phyloP scores from a whole-genome alignment of 345 rosid genomes.

The Aquilaria malaccensis region DNA sequence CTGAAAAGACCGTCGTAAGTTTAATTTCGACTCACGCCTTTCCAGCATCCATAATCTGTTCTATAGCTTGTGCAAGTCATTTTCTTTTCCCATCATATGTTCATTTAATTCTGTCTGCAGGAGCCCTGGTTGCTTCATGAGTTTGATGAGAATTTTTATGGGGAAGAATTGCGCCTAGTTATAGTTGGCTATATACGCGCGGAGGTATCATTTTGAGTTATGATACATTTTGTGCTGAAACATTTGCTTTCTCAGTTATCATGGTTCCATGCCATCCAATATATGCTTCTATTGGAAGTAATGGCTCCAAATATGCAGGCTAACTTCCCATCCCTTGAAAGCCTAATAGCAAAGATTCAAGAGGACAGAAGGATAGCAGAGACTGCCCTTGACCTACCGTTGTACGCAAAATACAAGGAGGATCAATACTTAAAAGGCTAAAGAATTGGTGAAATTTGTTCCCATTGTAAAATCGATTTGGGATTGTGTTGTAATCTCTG shows the following conservation, averaged over 20 bases:
- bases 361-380: slow-evolving; percentile 68
- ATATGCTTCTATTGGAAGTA: not conserved
- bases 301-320: slow-evolving; percentile 30
- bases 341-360: slow-evolving; percentile 63
- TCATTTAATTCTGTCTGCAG: slow-evolving; percentile 21
- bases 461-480: too few species aligned
- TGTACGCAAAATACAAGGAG: slow-evolving; percentile 43
- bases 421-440: slow-evolving; percentile 27
- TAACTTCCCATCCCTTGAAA: slow-evolving; percentile 69
- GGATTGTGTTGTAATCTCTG: too few species aligned
- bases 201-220: slow-evolving; percentile 38
- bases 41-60: too few species aligned
- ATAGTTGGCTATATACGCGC: slow-evolving; percentile 87
- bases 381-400: slow-evolving; percentile 71
- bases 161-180: slow-evolving; percentile 70
- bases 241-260: not conserved
- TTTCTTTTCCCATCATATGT: too few species aligned
- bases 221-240: not conserved
- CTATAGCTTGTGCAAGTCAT: not conserved
- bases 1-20: slow-evolving; percentile 86
- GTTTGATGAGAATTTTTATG: slow-evolving; percentile 80
- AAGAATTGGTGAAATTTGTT: too few species aligned
- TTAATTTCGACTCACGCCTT: not conserved
- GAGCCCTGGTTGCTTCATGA: slow-evolving; percentile 97
- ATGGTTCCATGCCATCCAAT: not conserved